Evolutionary conservation across 108 stramenopile species (phyloP).

Genomic region (Licmophora abbreviata): DNA sequence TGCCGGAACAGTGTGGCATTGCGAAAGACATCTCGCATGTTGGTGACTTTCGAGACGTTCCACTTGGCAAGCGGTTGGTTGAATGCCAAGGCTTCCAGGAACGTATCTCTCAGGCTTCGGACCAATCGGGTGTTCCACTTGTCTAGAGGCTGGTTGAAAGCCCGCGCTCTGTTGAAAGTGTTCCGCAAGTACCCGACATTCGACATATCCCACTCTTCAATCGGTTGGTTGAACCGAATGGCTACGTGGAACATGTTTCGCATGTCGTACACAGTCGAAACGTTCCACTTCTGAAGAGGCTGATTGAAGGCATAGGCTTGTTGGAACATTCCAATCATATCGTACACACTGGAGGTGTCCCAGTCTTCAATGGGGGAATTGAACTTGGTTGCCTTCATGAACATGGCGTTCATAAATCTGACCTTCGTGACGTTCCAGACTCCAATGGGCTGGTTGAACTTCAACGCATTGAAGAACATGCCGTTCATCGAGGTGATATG

Average conservation of each 20-base stretch:
- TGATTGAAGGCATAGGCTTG: slow-evolving; percentile 13
- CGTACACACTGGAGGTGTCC: slow-evolving; percentile 14
- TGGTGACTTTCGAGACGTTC: slow-evolving; percentile 16
- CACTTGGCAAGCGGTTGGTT: slow-evolving; percentile 8
- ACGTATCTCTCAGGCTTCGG: slow-evolving; percentile 14
- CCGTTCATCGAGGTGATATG: not conserved
- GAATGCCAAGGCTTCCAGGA: slow-evolving; percentile 4
- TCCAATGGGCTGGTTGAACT: slow-evolving; percentile 29
- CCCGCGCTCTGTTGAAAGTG: slow-evolving; percentile 15
- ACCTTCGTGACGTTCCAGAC: slow-evolving; percentile 23
- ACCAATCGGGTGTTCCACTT: slow-evolving; percentile 16
- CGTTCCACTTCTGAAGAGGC: slow-evolving; percentile 13
- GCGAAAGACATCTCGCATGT: slow-evolving; percentile 15
- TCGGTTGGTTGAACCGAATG: not conserved
- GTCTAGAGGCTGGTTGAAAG: slow-evolving; percentile 21
- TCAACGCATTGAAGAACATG: slow-evolving; percentile 5
- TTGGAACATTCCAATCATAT: slow-evolving; percentile 26
- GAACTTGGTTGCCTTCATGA: slow-evolving; percentile 7
- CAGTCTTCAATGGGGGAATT: slow-evolving; percentile 21
- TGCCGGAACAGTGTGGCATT: slow-evolving; percentile 2
- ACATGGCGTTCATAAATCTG: too few species aligned
- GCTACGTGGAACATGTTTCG: too few species aligned
- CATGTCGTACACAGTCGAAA: slow-evolving; percentile 15
- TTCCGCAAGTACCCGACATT: slow-evolving; percentile 11
- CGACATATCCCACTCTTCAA: slow-evolving; percentile 18